Conservation (phyloP, 108 stramenopile species). For the Ochromonas danica region DNA sequence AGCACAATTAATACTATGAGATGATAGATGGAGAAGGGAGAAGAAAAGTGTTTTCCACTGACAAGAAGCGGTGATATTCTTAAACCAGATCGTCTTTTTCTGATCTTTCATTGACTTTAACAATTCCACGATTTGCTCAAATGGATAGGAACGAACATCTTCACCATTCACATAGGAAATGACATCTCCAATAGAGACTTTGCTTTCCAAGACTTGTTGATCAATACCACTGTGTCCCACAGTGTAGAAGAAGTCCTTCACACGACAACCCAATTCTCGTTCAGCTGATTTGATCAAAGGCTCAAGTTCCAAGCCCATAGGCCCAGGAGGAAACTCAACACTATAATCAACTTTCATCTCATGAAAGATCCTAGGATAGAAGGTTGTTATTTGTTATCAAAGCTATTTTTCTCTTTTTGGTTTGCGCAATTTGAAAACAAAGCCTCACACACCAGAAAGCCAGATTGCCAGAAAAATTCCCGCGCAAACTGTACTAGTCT, state of each 20-base stretch:
- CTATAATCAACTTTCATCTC: background rate
- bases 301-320: slow-evolving; percentile 24
- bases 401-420: no score
- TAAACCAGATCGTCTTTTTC: background rate
- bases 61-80: slow-evolving; percentile 10
- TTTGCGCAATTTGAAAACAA: no score
- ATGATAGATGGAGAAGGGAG: no score
- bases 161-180: background rate
- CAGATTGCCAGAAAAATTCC: no score
- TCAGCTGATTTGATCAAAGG: slow-evolving; percentile 6
- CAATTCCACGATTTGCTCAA: background rate
- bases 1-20: no score
- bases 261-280: background rate
- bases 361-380: no score
- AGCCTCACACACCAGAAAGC: no score
- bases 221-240: background rate
- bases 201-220: background rate
- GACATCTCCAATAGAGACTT: background rate
- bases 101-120: background rate
- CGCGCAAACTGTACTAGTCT: no score
- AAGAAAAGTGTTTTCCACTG: no score
- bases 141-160: background rate
- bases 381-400: no score
- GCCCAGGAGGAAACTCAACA: background rate
- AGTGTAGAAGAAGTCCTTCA: slow-evolving; percentile 1